phyloP scores from a whole-genome alignment of 2,329 filamentous ascomycete species.

The Fusarium scirpi region DNA sequence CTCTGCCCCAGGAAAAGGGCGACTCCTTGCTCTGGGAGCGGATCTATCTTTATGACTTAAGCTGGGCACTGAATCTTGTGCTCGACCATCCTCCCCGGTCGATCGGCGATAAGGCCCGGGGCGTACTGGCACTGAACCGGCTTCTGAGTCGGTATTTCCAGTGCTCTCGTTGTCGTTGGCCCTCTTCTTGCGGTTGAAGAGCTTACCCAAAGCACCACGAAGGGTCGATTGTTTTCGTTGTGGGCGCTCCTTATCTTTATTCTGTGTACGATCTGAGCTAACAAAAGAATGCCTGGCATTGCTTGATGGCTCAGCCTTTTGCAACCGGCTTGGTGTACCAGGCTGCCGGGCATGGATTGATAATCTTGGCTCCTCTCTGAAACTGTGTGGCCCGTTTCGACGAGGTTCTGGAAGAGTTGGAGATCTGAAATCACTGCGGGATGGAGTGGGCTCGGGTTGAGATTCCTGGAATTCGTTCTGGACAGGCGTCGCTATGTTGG shows the following conservation, averaged over 20 bases:
- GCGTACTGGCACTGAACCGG: slow-evolving; percentile 44
- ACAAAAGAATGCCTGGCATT: slow-evolving; percentile 61
- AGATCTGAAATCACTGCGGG: slow-evolving; percentile 27
- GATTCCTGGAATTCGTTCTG: slow-evolving; percentile 44
- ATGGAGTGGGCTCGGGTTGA: slow-evolving; percentile 20
- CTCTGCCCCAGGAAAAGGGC: slow-evolving; percentile 53
- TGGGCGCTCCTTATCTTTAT: slow-evolving; percentile 50
- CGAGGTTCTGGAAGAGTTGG: slow-evolving; percentile 37
- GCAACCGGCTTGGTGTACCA: slow-evolving; percentile 30
- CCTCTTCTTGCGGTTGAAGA: slow-evolving; percentile 71
- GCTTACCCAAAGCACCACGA: slow-evolving; percentile 65
- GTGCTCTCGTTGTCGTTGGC: slow-evolving; percentile 33
- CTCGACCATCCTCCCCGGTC: slow-evolving; percentile 29
- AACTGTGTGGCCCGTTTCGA: slow-evolving; percentile 19
- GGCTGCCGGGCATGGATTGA: slow-evolving; percentile 22
- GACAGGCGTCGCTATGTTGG: slow-evolving; percentile 52
- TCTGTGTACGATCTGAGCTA: slow-evolving; percentile 51
- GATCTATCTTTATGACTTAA: slow-evolving; percentile 35
- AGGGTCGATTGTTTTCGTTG: slow-evolving; percentile 70
- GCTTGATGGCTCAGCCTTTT: slow-evolving; percentile 51
- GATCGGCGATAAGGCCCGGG: slow-evolving; percentile 36
- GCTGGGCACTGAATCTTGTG: slow-evolving; percentile 30
- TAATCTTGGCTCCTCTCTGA: slow-evolving; percentile 28
- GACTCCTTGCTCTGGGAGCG: slow-evolving; percentile 54
- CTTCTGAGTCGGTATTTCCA: slow-evolving; percentile 42